Conservation (phyloP, 75 land plant species). For the Picea glauca region DNA sequence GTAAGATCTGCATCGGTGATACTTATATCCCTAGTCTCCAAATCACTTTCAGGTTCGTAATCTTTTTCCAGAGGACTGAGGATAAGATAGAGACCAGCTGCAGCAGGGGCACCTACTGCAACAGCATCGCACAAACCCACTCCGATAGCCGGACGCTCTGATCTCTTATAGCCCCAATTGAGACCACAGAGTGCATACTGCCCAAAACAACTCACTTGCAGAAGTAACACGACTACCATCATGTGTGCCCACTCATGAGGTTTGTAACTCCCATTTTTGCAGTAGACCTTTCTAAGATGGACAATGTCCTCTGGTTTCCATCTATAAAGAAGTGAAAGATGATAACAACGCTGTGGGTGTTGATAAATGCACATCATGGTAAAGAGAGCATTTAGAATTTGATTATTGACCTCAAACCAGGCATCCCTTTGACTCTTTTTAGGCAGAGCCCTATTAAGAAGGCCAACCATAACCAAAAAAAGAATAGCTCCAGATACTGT, state of each 20-base stretch:
- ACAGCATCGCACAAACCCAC: constrained; percentile 48
- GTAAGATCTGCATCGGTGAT: not conserved
- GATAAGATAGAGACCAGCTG: constrained; percentile 60
- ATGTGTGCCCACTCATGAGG: constrained; percentile 82
- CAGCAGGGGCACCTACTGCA: constrained; percentile 60
- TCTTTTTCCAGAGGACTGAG: constrained; percentile 75
- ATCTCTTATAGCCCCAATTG: constrained; percentile 74
- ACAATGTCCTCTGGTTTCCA: constrained; percentile 60
- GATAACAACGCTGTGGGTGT: constrained; percentile 73
- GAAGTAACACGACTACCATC: constrained; percentile 65
- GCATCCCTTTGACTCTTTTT: constrained; percentile 50
- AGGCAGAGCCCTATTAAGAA: constrained; percentile 57
- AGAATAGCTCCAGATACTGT: constrained; percentile 66
- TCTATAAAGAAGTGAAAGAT: constrained; percentile 50
- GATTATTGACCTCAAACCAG: constrained; percentile 85
- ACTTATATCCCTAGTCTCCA: constrained; percentile 19
- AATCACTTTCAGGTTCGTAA: constrained; percentile 38
- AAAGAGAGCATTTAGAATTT: constrained; percentile 82
- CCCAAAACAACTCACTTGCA: constrained; percentile 73
- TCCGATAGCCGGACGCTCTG: constrained; percentile 61
- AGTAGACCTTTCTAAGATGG: constrained; percentile 56
- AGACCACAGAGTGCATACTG: constrained; percentile 87
- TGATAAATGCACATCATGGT: constrained; percentile 75
- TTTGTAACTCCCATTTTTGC: constrained; percentile 61
- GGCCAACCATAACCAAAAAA: constrained; percentile 76